Conservation (phyloP, 805 yeast species). For the Ogataea degrootiae region DNA sequence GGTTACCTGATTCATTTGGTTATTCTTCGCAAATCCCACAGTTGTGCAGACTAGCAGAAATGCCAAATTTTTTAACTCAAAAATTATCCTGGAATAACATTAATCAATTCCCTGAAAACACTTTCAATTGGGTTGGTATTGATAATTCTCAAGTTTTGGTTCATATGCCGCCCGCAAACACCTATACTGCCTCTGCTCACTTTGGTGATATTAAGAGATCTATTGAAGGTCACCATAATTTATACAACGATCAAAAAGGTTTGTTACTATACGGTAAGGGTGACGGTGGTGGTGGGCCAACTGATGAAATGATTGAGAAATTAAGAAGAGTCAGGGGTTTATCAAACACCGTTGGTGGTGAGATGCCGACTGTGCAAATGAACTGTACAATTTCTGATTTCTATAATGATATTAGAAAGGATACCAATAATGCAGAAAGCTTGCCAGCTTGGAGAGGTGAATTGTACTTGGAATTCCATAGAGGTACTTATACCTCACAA, state of each 20-base stretch:
- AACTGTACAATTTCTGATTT: slow-evolving; percentile 81
- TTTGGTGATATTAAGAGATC: slow-evolving; percentile 90
- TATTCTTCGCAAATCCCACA: slow-evolving; percentile 95
- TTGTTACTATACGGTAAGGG: slow-evolving; percentile 86
- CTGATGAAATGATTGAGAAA: slow-evolving; percentile 88
- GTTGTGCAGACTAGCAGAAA: slow-evolving; percentile 80
- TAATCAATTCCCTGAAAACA: slow-evolving; percentile 80
- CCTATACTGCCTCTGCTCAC: slow-evolving; percentile 90
- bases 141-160: slow-evolving; percentile 92
- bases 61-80: slow-evolving; percentile 83
- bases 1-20: slow-evolving; percentile 98
- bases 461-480: slow-evolving; percentile 87
- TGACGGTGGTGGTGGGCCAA: slow-evolving; percentile 99
- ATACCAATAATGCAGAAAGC: slow-evolving; percentile 58
- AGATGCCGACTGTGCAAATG: slow-evolving; percentile 74
- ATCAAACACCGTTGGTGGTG: slow-evolving; percentile 67
- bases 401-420: slow-evolving; percentile 57
- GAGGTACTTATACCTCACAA: slow-evolving; percentile 96
- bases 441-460: slow-evolving; percentile 93
- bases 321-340: slow-evolving; percentile 87
- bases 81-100: slow-evolving; percentile 96
- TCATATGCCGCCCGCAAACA: slow-evolving; percentile 97
- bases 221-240: slow-evolving; percentile 73
- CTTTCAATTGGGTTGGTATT: slow-evolving; percentile 93
- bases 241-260: slow-evolving; percentile 76